Evolutionary conservation across 306 rosid genomes (phyloP).

Genomic region (Spatholobus suberectus): DNA sequence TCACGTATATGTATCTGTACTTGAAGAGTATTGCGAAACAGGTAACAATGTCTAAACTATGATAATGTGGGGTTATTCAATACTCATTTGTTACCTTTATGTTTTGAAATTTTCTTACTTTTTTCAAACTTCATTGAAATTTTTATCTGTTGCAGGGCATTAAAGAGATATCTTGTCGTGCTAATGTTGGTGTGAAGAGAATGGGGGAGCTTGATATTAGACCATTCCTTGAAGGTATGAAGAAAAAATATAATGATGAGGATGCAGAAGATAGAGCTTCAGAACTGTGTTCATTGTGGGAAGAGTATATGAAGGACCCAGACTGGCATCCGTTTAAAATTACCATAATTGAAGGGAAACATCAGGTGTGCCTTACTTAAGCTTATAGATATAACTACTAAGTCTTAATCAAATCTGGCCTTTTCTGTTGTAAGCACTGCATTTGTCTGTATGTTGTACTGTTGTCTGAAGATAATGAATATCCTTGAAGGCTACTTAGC

Average conservation of each 20-base stretch:
- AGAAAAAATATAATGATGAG: conserved; percentile 73
- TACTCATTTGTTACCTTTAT: conserved; percentile 26
- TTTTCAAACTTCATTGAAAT: conserved; percentile 22
- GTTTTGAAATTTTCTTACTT: neutral
- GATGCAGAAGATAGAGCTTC: conserved; percentile 86
- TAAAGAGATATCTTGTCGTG: conserved; percentile 63
- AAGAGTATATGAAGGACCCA: conserved; percentile 89
- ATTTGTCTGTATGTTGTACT: conserved; percentile 17
- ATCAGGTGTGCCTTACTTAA: conserved; percentile 56
- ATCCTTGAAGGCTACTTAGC: conserved; percentile 15
- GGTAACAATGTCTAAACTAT: neutral
- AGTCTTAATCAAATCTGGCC: conserved; percentile 26
- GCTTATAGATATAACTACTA: conserved; percentile 17
- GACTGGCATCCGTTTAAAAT: conserved; percentile 95
- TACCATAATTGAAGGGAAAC: conserved; percentile 51
- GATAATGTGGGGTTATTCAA: neutral
- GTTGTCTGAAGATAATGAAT: neutral
- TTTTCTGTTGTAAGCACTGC: conserved; percentile 21
- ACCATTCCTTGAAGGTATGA: conserved; percentile 83
- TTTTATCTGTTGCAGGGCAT: conserved; percentile 55
- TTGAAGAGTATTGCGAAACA: neutral
- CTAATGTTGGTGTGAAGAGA: conserved; percentile 74
- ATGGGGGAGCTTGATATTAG: conserved; percentile 91
- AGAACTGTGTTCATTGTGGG: conserved; percentile 90
- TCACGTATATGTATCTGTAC: neutral